A percentile compares a stretch with the other conserved stretches of the same genome.
Conservation (phyloP, 345 rosid species). For the Diplotaxis tenuifolia region DNA sequence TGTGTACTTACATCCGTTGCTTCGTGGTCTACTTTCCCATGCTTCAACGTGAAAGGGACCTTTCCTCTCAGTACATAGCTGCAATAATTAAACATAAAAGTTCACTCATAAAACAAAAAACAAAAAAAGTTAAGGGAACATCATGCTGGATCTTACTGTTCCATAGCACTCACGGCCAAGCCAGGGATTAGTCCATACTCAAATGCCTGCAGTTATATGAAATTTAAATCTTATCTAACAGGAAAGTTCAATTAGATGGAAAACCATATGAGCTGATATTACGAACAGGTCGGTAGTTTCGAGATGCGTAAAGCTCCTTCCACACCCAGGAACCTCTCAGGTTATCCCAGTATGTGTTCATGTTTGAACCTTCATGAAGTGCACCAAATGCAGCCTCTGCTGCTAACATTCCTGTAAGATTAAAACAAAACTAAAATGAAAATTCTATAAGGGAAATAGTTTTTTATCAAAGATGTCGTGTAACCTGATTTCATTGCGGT, state of each 20-base stretch:
- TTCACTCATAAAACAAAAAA: neutral
- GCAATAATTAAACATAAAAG: conserved; percentile 30
- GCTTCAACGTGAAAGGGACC: conserved; percentile 71
- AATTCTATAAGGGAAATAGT: neutral
- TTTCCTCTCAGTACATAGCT: conserved; percentile 84
- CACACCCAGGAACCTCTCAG: conserved; percentile 83
- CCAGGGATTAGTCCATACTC: conserved; percentile 90
- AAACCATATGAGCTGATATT: neutral
- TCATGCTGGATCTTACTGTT: conserved; percentile 58
- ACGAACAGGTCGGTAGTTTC: conserved; percentile 91
- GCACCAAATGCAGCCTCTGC: conserved; percentile 83
- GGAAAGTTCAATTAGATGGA: conserved; percentile 15
- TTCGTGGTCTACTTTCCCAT: conserved; percentile 88
- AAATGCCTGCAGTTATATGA: conserved; percentile 58
- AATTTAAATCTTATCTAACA: conserved; percentile 14
- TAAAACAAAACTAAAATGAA: conserved; percentile 4
- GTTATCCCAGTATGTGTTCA: conserved; percentile 72
- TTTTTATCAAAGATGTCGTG: neutral
- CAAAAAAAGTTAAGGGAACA: neutral
- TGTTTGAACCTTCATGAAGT: conserved; percentile 53
- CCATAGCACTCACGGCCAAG: conserved; percentile 69
- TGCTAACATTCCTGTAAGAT: conserved; percentile 82
- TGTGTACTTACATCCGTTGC: conserved; percentile 67
- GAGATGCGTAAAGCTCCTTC: conserved; percentile 76
- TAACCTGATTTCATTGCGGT: conserved; percentile 98